Conservation (phyloP, 1,139 yeast genomes). For the Pneumocystis jirovecii region DNA sequence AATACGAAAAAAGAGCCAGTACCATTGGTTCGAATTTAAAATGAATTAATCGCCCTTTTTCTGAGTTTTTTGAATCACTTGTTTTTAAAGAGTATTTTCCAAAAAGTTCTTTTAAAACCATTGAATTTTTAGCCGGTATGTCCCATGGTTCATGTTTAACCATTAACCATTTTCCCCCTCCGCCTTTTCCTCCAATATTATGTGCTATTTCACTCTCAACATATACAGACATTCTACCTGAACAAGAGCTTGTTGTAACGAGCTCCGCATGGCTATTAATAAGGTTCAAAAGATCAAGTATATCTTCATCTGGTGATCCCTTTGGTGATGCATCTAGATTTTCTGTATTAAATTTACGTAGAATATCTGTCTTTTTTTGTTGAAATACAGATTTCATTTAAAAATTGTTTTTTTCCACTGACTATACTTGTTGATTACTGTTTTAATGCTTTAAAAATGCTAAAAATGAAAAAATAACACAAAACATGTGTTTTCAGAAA, state of each 20-base stretch:
- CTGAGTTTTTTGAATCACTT: neutral
- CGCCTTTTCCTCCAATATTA: neutral
- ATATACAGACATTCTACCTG: neutral
- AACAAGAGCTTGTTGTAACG: neutral
- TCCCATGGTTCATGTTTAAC: neutral
- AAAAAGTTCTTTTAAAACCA: neutral
- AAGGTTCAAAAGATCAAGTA: neutral
- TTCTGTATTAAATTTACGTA: neutral
- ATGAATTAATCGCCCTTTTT: neutral
- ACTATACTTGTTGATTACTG: too few relatives aligned
- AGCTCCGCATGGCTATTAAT: neutral
- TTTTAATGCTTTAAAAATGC: too few relatives aligned
- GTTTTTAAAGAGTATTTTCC: neutral
- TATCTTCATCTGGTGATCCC: neutral
- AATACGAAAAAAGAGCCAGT: neutral
- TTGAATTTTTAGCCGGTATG: neutral
- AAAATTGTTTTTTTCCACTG: neutral
- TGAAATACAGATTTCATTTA: neutral
- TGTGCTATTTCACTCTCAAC: neutral
- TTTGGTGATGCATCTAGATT: neutral
- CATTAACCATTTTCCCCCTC: neutral
- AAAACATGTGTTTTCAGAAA: neutral
- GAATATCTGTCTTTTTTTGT: neutral
- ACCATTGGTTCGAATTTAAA: conserved; percentile 1
- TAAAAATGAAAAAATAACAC: neutral